These are phyloP conservation scores for Vaccinium corymbosum DNA, from an alignment of 148 eudicot species.

Conservation along the genomic window DNA sequence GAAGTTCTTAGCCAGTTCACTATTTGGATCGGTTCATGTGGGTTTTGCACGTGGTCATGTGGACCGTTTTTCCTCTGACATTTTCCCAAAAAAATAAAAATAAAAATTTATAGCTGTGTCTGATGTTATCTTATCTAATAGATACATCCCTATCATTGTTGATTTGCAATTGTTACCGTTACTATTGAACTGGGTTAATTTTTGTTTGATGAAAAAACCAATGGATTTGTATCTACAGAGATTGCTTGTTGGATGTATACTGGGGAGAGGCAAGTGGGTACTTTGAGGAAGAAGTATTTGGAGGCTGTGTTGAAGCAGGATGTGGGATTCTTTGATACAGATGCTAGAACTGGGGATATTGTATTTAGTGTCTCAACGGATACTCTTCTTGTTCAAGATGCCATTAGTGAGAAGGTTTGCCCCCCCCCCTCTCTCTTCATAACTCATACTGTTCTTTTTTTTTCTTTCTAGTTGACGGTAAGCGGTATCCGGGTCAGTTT, in stretches of 20 bases:
- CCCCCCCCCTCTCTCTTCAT: background rate
- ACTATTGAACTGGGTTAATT: background rate
- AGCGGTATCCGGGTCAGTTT: no score
- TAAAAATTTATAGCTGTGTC: background rate
- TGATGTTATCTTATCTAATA: slow-evolving; percentile 19
- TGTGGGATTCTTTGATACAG: slow-evolving; percentile 97
- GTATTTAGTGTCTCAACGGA: slow-evolving; percentile 96
- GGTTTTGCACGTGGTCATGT: slow-evolving; percentile 65
- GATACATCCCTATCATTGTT: slow-evolving; percentile 23
- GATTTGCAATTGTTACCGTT: background rate
- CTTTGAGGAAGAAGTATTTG: slow-evolving; percentile 84
- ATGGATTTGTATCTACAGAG: slow-evolving; percentile 37
- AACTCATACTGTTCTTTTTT: no score
- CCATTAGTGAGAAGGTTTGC: slow-evolving; percentile 94
- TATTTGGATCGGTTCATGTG: slow-evolving; percentile 22
- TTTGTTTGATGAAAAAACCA: background rate
- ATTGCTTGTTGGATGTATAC: slow-evolving; percentile 98
- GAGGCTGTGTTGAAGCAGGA: slow-evolving; percentile 95
- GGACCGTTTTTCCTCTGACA: slow-evolving; percentile 46
- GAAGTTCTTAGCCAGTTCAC: slow-evolving; percentile 16
- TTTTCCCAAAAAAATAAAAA: slow-evolving; percentile 20
- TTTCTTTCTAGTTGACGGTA: no score
- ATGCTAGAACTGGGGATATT: slow-evolving; percentile 99
- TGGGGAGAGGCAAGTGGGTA: slow-evolving; percentile 95
- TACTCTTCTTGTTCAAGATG: slow-evolving; percentile 98